Conservation (phyloP, 139 green algal genomes). For the Nannochloris sp. region DNA sequence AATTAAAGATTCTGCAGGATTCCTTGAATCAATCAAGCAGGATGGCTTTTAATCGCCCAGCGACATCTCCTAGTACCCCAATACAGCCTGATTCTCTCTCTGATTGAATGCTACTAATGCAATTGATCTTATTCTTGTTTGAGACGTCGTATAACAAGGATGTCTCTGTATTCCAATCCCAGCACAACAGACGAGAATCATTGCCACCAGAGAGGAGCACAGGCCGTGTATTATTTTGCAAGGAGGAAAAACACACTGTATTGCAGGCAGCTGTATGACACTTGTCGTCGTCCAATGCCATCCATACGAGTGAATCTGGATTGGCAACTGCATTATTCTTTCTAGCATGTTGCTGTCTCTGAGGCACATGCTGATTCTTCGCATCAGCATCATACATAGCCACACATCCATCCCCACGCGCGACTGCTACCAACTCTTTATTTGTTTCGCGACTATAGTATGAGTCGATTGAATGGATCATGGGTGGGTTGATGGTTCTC, state of each 20-base stretch:
- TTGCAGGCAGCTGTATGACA: constrained; percentile 21
- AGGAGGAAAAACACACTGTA: constrained; percentile 10
- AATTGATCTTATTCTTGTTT: constrained; percentile 24
- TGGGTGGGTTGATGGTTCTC: constrained; percentile 57
- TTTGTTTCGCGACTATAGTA: neutral
- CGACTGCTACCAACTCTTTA: constrained; percentile 28
- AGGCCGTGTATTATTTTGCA: neutral
- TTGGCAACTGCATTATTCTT: no score
- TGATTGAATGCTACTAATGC: constrained; percentile 5
- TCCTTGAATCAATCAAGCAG: neutral
- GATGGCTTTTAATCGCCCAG: neutral
- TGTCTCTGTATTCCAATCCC: constrained; percentile 17
- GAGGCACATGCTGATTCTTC: neutral
- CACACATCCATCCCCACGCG: constrained; percentile 37
- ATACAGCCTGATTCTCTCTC: neutral
- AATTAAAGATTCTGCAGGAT: neutral
- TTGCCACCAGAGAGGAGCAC: constrained; percentile 29
- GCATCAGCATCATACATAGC: constrained; percentile 27
- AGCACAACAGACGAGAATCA: constrained; percentile 24
- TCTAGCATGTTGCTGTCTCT: neutral
- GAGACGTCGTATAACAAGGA: constrained; percentile 7
- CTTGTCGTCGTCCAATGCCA: neutral
- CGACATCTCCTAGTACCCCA: constrained; percentile 1
- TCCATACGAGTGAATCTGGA: neutral
- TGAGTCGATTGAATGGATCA: constrained; percentile 42